Base-by-base conservation (phyloP, 768 basidiomycete genomes). In the Mycena leptocephala region DNA sequence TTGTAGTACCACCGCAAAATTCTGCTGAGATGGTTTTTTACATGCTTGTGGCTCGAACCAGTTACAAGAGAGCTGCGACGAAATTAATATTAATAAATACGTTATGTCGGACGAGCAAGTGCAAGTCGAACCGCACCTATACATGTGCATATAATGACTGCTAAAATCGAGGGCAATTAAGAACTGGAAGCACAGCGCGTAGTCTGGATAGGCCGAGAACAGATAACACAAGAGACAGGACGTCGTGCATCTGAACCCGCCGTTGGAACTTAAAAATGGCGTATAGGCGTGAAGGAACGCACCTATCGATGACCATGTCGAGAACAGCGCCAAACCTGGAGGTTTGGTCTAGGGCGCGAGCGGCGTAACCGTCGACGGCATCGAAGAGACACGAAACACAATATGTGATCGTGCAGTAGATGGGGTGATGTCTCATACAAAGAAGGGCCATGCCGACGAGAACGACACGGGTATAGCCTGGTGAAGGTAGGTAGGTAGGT, bases 101-200 rank as follows among this genome's bases (percentile, higher is more conserved):
- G 30, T 48, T 13, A 33, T 33, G 43, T n/a, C 55, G 22, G 51
- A 18, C 61, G 70, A 66, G 67, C 48, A 13, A 33, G 3, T 5
- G 43, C n/a, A 26, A 63, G 74, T n/a, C n/a, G n/a, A 79, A 81
- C 90, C 67, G 80, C n/a, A 97, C 98, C 98, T 98, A 85, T 99
- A 98, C 98, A 99, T 99, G 85, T 99, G 98, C 93, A 99, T 99
- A 86, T 99, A 99, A 85, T 99, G 98, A 79, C 96, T 98, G 80
- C 95, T 94, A 83, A 99, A 99, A 84, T 99, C 98, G 71, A 99
- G 92, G 0, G 97, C 93, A 85, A 99, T 99, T 75, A 99, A 92
- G 87, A 95, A 94, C 85, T 98, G 97, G 89, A 99, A 99, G 63
- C 93, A 81, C 41, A 98, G 87, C 4, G 97, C 95, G 76, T 89